Evolutionary conservation across 1,284 basidiomycete genomes (phyloP).

Genomic region (Cryptococcus sp.): DNA sequence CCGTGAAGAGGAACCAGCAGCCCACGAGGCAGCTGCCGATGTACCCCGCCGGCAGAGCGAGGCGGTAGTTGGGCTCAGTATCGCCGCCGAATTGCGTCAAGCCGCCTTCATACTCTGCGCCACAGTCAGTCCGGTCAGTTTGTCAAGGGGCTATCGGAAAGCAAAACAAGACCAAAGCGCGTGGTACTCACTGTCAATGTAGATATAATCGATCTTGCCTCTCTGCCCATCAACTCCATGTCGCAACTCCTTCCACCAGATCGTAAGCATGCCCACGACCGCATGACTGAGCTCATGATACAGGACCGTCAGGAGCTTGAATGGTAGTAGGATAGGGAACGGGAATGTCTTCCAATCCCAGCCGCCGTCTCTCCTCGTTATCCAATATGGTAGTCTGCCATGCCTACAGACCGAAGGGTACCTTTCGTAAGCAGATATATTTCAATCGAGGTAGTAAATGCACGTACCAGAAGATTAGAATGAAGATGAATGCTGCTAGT

Average conservation of each 20-base stretch:
- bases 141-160: not conserved
- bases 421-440: not conserved
- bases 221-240: conserved; percentile 10
- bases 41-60: conserved; percentile 39
- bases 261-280: conserved; percentile 30
- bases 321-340: conserved; percentile 26
- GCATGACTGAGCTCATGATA: conserved; percentile 42
- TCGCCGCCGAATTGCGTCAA: conserved; percentile 16
- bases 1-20: conserved; percentile 31
- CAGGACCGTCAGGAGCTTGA: conserved; percentile 42
- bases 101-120: conserved; percentile 24
- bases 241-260: conserved; percentile 7
- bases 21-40: conserved; percentile 37
- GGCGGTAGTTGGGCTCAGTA: conserved; percentile 9
- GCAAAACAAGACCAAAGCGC: too few species aligned
- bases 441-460: too few species aligned
- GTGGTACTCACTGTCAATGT: conserved; percentile 26
- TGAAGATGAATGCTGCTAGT: conserved; percentile 15
- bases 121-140: not conserved
- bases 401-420: conserved; percentile 4
- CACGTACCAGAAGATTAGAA: conserved; percentile 28
- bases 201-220: conserved; percentile 16
- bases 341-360: conserved; percentile 8
- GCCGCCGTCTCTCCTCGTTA: conserved; percentile 1
- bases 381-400: conserved; percentile 16